Evolutionary conservation across 2,329 filamentous ascomycete species (phyloP).

Genomic region (Stagonosporopsis vannaccii): DNA sequence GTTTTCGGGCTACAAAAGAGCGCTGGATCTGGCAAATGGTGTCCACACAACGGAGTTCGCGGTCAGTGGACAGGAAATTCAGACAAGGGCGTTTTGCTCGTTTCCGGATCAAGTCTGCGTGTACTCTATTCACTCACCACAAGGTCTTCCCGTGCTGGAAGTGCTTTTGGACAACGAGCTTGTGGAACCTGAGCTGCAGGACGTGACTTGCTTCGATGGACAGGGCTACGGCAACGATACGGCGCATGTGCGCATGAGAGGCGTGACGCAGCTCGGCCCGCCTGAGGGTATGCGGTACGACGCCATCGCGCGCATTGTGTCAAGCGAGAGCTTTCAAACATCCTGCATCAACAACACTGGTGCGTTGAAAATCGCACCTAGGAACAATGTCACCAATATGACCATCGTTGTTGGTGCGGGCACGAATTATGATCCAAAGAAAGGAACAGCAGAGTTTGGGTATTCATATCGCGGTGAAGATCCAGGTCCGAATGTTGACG

Average conservation of each 20-base stretch:
- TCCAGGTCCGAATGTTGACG: slow-evolving; percentile 51
- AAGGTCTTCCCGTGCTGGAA: slow-evolving; percentile 51
- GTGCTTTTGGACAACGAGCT: slow-evolving; percentile 55
- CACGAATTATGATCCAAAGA: slow-evolving; percentile 61
- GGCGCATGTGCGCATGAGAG: slow-evolving; percentile 32
- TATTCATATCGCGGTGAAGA: slow-evolving; percentile 61
- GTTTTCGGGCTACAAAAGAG: slow-evolving; percentile 48
- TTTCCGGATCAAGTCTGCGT: slow-evolving; percentile 53
- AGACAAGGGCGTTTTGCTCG: slow-evolving; percentile 56
- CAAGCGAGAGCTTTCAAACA: slow-evolving; percentile 20
- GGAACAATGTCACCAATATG: slow-evolving; percentile 30
- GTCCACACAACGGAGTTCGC: slow-evolving; percentile 45
- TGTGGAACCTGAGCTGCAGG: slow-evolving; percentile 36
- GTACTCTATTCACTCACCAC: slow-evolving; percentile 44
- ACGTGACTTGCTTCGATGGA: slow-evolving; percentile 43
- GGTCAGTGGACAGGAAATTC: slow-evolving; percentile 41
- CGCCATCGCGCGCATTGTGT: slow-evolving; percentile 45
- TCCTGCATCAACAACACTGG: slow-evolving; percentile 19
- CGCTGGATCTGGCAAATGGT: slow-evolving; percentile 55
- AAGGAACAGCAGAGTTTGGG: slow-evolving; percentile 53
- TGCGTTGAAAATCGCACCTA: slow-evolving; percentile 17
- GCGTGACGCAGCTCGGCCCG: slow-evolving; percentile 50
- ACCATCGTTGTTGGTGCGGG: slow-evolving; percentile 54
- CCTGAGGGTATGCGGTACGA: slow-evolving; percentile 57
- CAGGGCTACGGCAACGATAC: slow-evolving; percentile 37